Percentiles rank a stretch among this genome's conserved stretches.
Conservation (phyloP, 2,329 filamentous ascomycete species). For the Aspergillus niger region DNA sequence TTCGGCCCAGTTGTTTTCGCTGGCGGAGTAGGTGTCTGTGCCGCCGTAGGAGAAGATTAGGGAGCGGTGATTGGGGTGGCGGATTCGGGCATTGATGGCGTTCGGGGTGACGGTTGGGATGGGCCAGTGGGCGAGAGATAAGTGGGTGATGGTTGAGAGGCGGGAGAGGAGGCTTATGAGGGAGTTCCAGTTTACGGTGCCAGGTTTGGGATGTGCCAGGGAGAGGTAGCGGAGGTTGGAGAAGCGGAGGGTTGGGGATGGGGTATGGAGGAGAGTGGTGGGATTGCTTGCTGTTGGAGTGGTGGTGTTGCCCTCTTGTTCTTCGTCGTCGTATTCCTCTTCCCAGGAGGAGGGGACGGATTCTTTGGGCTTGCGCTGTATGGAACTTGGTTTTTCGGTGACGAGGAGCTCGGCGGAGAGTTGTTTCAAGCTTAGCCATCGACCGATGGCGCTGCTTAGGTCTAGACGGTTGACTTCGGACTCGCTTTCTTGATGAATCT, state of each 20-base stretch:
- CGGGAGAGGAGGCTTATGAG: conserved; percentile 56
- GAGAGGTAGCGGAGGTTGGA: conserved; percentile 59
- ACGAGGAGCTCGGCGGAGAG: conserved; percentile 48
- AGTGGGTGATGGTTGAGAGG: conserved; percentile 60
- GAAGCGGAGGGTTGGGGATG: conserved; percentile 45
- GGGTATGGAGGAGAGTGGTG: conserved; percentile 22
- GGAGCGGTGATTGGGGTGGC: conserved; percentile 41
- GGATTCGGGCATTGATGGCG: conserved; percentile 48
- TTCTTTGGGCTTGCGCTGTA: conserved; percentile 14
- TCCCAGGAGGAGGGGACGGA: conserved; percentile 46
- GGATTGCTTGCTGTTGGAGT: too few species aligned
- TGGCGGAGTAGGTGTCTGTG: conserved; percentile 54
- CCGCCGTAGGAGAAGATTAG: conserved; percentile 52
- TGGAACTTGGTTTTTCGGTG: conserved; percentile 16
- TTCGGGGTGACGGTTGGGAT: conserved; percentile 60
- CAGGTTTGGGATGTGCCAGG: conserved; percentile 52
- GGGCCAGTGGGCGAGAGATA: conserved; percentile 66
- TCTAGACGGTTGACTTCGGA: conserved; percentile 55
- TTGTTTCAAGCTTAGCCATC: conserved; percentile 52
- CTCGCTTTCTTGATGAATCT: conserved; percentile 27
- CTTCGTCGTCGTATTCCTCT: conserved; percentile 25
- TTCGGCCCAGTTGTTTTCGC: conserved; percentile 59
- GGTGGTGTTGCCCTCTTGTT: background rate
- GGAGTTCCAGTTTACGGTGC: conserved; percentile 55
- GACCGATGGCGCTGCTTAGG: conserved; percentile 53